Evolutionary conservation across 306 rosid genomes (phyloP).

Genomic region (Pueraria montana): DNA sequence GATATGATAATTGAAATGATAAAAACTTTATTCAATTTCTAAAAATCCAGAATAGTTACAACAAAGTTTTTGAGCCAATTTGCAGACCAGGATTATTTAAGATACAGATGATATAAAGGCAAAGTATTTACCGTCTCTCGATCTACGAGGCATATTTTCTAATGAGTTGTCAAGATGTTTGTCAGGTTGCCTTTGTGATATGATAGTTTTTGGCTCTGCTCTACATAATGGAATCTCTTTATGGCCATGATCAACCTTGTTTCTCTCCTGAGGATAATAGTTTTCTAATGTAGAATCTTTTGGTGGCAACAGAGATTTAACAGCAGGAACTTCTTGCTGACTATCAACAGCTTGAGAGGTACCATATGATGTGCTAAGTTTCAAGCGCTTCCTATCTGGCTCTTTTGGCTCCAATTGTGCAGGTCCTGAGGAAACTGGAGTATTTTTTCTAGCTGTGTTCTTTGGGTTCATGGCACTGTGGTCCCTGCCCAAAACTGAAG

Average conservation of each 20-base stretch:
- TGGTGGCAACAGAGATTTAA: conserved; percentile 55
- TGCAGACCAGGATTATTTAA: conserved; percentile 5
- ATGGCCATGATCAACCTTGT: conserved; percentile 52
- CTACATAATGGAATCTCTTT: conserved; percentile 57
- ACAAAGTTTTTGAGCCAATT: conserved; percentile 28
- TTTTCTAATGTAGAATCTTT: conserved; percentile 57
- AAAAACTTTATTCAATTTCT: conserved; percentile 20
- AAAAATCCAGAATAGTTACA: conserved; percentile 35
- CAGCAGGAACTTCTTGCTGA: conserved; percentile 53
- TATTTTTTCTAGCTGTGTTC: conserved; percentile 55
- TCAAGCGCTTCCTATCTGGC: conserved; percentile 77
- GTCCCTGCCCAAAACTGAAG: conserved; percentile 61
- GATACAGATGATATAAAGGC: conserved; percentile 36
- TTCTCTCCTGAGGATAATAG: conserved; percentile 44
- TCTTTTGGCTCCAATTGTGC: conserved; percentile 64
- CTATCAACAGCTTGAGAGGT: conserved; percentile 49
- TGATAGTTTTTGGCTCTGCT: conserved; percentile 54
- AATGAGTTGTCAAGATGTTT: conserved; percentile 55
- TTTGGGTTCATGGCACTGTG: conserved; percentile 54
- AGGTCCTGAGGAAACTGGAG: conserved; percentile 48
- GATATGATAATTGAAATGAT: too few species aligned
- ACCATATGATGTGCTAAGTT: conserved; percentile 59
- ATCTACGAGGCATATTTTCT: conserved; percentile 60
- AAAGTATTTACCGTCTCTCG: conserved; percentile 65
- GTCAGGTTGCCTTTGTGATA: conserved; percentile 57